phyloP scores from a whole-genome alignment of 768 basidiomycete genomes.

The Phlebiopsis flavidoalba region DNA sequence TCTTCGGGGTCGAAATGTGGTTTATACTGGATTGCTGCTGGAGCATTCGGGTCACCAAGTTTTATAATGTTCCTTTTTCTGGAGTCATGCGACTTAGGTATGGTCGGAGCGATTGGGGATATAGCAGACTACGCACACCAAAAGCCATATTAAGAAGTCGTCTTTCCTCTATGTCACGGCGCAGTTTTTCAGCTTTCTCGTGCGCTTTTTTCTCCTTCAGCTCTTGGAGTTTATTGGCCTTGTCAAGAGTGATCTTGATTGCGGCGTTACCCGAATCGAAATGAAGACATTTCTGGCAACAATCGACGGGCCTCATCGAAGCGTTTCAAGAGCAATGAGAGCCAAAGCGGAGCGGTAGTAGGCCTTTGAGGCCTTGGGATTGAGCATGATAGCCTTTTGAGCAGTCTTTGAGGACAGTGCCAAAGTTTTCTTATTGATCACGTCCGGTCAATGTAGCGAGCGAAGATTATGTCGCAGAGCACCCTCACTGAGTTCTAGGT shows the following conservation, averaged over 20 bases:
- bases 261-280: conserved; percentile 55
- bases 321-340: conserved; percentile 65
- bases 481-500: conserved; percentile 75
- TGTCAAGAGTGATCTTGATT: conserved; percentile 44
- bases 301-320: conserved; percentile 81
- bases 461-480: background rate
- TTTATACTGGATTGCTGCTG: conserved; percentile 49
- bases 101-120: background rate
- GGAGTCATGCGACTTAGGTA: conserved; percentile 4
- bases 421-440: conserved; percentile 68
- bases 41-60: conserved; percentile 43
- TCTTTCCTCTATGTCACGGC: conserved; percentile 48
- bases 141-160: conserved; percentile 31
- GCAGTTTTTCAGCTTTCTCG: conserved; percentile 44
- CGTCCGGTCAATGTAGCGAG: conserved; percentile 9
- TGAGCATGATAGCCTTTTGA: conserved; percentile 62
- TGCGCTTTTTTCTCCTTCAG: conserved; percentile 47
- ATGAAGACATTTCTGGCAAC: conserved; percentile 62
- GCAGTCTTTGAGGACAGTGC: conserved; percentile 81
- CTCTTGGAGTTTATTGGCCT: conserved; percentile 39
- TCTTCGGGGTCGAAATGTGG: conserved; percentile 69
- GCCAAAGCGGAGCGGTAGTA: conserved; percentile 82
- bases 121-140: background rate
- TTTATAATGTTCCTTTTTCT: conserved; percentile 76
- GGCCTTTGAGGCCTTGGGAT: conserved; percentile 70